Evolutionary conservation across 2,329 filamentous ascomycete genomes (phyloP).

Genomic region (Talaromyces pinophilus): DNA sequence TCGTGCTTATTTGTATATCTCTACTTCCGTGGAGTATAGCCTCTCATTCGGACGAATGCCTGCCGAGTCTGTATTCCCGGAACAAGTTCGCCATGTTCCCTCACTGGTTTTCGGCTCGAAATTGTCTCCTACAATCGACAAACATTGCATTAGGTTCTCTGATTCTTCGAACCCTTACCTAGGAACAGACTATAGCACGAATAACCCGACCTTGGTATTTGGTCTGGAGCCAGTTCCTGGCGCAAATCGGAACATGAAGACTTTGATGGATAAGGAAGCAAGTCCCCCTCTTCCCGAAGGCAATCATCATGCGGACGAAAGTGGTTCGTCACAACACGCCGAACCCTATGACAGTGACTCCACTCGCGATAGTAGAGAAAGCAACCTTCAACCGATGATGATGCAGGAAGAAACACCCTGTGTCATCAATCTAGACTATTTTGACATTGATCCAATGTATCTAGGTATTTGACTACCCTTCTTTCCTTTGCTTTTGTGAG

Average conservation of each 20-base stretch:
- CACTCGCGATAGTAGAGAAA: neutral
- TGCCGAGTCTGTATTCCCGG: neutral
- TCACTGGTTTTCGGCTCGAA: neutral
- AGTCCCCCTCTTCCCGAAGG: neutral
- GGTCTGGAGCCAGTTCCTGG: neutral
- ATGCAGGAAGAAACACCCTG: neutral
- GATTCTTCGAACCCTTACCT: neutral
- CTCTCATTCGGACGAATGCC: slow-evolving; percentile 13
- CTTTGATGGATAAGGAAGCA: neutral
- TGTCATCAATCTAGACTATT: neutral
- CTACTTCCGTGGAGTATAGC: slow-evolving; percentile 31
- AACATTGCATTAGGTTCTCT: neutral
- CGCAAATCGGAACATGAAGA: neutral
- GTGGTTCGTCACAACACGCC: neutral
- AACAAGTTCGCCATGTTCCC: neutral
- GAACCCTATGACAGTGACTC: neutral
- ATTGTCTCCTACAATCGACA: neutral
- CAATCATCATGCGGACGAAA: neutral
- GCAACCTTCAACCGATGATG: neutral
- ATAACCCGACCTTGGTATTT: neutral
- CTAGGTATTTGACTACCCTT: neutral
- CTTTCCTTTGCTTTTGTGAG: neutral
- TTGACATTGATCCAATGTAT: neutral
- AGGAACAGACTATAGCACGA: neutral
- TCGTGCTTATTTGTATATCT: slow-evolving; percentile 33